Conservation (phyloP, 331 rosid genomes). For the Quercus lobata region DNA sequence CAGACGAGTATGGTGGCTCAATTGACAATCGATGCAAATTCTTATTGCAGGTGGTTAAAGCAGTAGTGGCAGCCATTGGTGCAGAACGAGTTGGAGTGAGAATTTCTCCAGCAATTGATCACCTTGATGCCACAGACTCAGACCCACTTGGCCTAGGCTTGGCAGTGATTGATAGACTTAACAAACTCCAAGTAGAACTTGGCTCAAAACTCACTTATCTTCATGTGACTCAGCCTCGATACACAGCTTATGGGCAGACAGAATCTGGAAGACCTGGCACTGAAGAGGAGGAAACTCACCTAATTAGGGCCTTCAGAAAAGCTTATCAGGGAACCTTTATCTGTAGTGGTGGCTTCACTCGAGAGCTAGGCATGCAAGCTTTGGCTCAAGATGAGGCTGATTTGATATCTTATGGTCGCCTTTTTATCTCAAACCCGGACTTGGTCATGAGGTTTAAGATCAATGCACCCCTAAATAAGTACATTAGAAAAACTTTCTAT, state of each 20-base stretch:
- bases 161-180: constrained; percentile 70
- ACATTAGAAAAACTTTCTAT: constrained; percentile 78
- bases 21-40: constrained; percentile 66
- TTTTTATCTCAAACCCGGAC: constrained; percentile 85
- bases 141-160: constrained; percentile 71
- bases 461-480: constrained; percentile 69
- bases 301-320: constrained; percentile 53
- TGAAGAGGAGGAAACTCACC: constrained; percentile 65
- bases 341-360: constrained; percentile 85
- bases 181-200: constrained; percentile 53
- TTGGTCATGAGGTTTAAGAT: constrained; percentile 59
- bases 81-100: constrained; percentile 72
- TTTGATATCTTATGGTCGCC: constrained; percentile 84
- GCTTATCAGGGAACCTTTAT: constrained; percentile 77
- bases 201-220: constrained; percentile 64
- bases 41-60: constrained; percentile 51
- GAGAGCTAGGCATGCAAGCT: constrained; percentile 77
- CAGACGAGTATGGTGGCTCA: constrained; percentile 83
- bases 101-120: constrained; percentile 95
- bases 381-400: constrained; percentile 74
- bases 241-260: constrained; percentile 63
- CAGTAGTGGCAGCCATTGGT: constrained; percentile 66
- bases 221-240: constrained; percentile 89
- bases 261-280: constrained; percentile 69
- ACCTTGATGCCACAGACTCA: constrained; percentile 82